Evolutionary conservation across 2,329 filamentous ascomycete species (phyloP).

Genomic region (Nemania serpens): DNA sequence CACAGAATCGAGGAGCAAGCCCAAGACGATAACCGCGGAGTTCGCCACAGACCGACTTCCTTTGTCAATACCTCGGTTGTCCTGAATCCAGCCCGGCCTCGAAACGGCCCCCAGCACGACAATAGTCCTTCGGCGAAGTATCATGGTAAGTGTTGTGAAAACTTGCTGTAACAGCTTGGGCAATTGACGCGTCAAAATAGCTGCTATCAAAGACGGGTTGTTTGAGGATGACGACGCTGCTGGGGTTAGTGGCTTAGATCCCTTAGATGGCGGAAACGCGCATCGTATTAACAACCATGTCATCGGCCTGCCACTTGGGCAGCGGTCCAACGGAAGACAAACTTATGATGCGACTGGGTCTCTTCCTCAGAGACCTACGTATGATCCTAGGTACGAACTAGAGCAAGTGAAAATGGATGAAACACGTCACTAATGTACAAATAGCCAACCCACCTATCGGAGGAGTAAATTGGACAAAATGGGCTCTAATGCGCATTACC

Average conservation of each 20-base stretch:
- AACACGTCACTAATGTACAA: constrained; percentile 5
- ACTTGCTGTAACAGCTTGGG: neutral
- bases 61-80: neutral
- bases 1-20: constrained; percentile 30
- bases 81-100: neutral
- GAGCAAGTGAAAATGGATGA: neutral
- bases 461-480: neutral
- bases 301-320: no score
- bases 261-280: constrained; percentile 32
- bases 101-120: no score
- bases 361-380: neutral
- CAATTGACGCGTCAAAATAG: constrained; percentile 22
- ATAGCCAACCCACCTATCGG: constrained; percentile 11
- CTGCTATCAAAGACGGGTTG: constrained; percentile 18
- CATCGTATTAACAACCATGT: constrained; percentile 24
- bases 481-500: neutral
- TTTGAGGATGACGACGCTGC: constrained; percentile 33
- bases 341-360: neutral
- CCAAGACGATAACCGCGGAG: neutral
- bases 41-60: neutral
- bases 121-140: constrained; percentile 6
- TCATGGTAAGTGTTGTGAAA: constrained; percentile 20
- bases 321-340: constrained; percentile 3
- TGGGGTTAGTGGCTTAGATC: constrained; percentile 27
- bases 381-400: constrained; percentile 17